Percentiles rank a stretch among this genome's conserved stretches.
Conservation (phyloP, 1,284 basidiomycete species). For the Schizophyllum commune region DNA sequence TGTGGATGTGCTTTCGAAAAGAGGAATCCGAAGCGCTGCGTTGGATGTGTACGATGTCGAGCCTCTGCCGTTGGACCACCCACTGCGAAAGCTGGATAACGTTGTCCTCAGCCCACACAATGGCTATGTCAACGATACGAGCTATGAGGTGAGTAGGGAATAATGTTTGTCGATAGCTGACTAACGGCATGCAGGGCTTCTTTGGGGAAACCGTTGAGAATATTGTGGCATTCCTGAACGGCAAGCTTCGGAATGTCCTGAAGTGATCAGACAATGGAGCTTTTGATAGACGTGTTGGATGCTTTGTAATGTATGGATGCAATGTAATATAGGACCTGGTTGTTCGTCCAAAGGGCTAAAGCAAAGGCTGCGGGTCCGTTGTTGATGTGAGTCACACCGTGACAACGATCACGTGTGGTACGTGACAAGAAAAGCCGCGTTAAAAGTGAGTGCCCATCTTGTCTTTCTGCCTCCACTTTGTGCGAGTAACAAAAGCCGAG, state of each 20-base stretch:
- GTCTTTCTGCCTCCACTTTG: not conserved
- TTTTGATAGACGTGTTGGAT: not conserved
- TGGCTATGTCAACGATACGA: constrained; percentile 47
- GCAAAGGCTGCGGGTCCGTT: not conserved
- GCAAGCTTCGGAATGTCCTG: constrained; percentile 4
- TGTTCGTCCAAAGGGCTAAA: not conserved
- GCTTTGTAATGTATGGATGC: not conserved
- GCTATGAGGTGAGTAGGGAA: constrained; percentile 32
- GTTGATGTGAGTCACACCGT: not conserved
- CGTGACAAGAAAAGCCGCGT: not conserved
- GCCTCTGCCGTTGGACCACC: constrained; percentile 50
- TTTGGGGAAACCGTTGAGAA: constrained; percentile 46
- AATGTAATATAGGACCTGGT: not conserved
- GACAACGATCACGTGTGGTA: not conserved
- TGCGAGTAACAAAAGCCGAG: not conserved
- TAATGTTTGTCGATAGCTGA: not conserved
- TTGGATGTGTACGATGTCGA: constrained; percentile 57
- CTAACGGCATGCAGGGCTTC: constrained; percentile 21
- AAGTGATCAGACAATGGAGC: not conserved
- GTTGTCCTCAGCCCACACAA: constrained; percentile 55
- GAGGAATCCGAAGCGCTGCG: constrained; percentile 45
- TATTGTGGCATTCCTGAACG: constrained; percentile 39
- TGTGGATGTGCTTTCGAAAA: constrained; percentile 38
- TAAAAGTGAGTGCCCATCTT: not conserved
- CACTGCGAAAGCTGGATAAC: constrained; percentile 40